These are phyloP conservation scores for Hemileccinum impolitum DNA, from an alignment of 768 basidiomycete species.

Conservation along the genomic window DNA sequence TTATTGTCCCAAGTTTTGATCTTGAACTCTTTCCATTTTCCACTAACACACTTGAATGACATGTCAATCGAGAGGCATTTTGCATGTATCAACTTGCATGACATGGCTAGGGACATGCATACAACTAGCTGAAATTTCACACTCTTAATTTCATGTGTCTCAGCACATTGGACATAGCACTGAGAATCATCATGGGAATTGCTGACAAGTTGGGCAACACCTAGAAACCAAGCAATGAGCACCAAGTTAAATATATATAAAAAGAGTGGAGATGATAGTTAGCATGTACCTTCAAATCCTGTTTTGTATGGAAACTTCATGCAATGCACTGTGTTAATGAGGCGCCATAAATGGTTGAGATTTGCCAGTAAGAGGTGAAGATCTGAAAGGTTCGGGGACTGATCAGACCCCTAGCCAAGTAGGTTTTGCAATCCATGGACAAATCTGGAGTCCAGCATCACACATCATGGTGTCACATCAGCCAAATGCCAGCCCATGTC, in stretches of 20 bases:
- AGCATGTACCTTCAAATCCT: neutral
- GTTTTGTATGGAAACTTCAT: neutral
- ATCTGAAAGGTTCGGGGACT: neutral
- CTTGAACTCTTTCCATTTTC: slow-evolving; percentile 3
- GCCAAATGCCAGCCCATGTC: neutral
- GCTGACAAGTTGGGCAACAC: too few relatives aligned
- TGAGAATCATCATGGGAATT: too few relatives aligned
- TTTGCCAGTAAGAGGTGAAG: neutral
- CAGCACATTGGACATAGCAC: neutral
- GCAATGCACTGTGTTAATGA: neutral
- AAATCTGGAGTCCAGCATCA: neutral
- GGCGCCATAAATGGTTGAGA: neutral
- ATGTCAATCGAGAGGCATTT: neutral
- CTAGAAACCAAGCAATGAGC: too few relatives aligned
- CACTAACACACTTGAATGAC: neutral
- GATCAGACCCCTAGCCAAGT: too few relatives aligned
- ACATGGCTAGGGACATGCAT: neutral
- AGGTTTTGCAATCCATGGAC: neutral
- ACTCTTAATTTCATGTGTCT: too few relatives aligned
- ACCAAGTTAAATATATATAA: too few relatives aligned
- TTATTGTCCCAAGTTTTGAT: slow-evolving; percentile 1
- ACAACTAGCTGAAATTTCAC: neutral
- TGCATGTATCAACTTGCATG: neutral
- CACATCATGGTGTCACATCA: neutral
- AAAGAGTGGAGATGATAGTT: too few relatives aligned